Percentiles rank a stretch among this genome's conserved stretches.
phyloP scores from a whole-genome alignment of 768 basidiomycete genomes.

The Pulveroboletus sp. region DNA sequence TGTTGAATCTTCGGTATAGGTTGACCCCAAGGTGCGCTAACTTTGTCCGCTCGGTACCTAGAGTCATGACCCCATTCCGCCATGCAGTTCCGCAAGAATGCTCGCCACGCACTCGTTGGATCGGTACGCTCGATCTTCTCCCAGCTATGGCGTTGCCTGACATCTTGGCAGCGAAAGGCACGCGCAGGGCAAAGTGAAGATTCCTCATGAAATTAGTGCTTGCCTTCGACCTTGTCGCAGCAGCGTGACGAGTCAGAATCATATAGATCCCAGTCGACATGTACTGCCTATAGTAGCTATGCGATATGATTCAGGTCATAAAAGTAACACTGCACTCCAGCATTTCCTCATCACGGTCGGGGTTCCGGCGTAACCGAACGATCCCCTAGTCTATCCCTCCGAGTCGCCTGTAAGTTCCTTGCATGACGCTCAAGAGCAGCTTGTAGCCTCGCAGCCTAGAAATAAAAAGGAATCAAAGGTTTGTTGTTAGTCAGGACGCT shows the following conservation, averaged over 20 bases:
- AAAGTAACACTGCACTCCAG: conserved; percentile 8
- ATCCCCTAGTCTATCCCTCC: conserved; percentile 21
- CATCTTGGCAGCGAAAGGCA: conserved; percentile 52
- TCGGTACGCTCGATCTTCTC: conserved; percentile 48
- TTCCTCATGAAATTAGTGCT: conserved; percentile 31
- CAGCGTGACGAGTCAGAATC: conserved; percentile 1
- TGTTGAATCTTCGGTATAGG: conserved; percentile 37
- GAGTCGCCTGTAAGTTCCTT: conserved; percentile 26
- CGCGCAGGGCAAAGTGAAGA: conserved; percentile 54
- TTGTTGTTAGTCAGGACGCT: not conserved
- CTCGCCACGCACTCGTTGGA: conserved; percentile 64
- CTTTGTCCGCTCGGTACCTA: not conserved
- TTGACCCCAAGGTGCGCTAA: conserved; percentile 69
- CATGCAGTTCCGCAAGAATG: conserved; percentile 78
- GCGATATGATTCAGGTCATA: conserved; percentile 14
- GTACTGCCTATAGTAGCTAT: conserved; percentile 21
- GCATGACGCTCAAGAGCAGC: conserved; percentile 53
- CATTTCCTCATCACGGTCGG: conserved; percentile 1
- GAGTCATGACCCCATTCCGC: conserved; percentile 1
- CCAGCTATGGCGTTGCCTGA: not conserved
- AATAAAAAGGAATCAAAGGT: not conserved
- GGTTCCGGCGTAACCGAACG: conserved; percentile 19
- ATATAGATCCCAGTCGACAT: conserved; percentile 13
- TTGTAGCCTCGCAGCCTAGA: conserved; percentile 63
- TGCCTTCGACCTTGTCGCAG: not conserved